Conservation (phyloP, 768 basidiomycete genomes). For the Lentinula sp. region DNA sequence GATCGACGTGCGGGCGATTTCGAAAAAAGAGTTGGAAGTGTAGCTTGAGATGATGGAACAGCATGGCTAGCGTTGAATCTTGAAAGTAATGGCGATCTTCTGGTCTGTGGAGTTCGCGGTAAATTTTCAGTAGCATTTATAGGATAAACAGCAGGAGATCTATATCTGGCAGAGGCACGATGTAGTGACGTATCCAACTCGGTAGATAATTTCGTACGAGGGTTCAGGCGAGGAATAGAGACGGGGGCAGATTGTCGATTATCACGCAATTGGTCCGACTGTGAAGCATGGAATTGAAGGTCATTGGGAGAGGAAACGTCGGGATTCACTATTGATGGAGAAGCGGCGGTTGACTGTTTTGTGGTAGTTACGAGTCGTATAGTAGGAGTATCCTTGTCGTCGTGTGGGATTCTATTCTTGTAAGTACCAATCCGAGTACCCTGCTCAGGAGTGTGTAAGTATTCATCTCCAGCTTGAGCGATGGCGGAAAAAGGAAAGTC, state of each 20-base stretch:
- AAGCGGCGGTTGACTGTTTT: neutral
- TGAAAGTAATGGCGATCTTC: neutral
- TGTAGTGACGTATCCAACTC: neutral
- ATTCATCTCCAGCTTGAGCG: neutral
- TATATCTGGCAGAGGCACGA: neutral
- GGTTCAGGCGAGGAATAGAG: neutral
- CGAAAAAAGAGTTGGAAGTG: neutral
- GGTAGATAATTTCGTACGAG: slow-evolving; percentile 1
- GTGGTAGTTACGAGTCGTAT: neutral
- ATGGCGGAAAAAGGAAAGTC: neutral
- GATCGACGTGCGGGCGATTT: neutral
- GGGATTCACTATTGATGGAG: neutral
- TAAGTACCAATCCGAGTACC: neutral
- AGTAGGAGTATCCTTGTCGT: neutral
- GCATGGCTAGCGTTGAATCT: neutral
- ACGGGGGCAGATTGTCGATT: neutral
- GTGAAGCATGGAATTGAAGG: neutral
- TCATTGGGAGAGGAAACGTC: neutral
- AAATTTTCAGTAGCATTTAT: neutral
- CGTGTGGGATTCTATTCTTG: neutral
- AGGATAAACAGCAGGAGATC: neutral
- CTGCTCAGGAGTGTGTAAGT: neutral
- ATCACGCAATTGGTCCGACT: neutral
- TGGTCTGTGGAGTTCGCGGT: neutral
- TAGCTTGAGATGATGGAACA: neutral